Evolutionary conservation across 495 filamentous ascomycete genomes (phyloP), one percentile per base, ranked within the genome.

Genomic region (Aspergillus panamensis): DNA sequence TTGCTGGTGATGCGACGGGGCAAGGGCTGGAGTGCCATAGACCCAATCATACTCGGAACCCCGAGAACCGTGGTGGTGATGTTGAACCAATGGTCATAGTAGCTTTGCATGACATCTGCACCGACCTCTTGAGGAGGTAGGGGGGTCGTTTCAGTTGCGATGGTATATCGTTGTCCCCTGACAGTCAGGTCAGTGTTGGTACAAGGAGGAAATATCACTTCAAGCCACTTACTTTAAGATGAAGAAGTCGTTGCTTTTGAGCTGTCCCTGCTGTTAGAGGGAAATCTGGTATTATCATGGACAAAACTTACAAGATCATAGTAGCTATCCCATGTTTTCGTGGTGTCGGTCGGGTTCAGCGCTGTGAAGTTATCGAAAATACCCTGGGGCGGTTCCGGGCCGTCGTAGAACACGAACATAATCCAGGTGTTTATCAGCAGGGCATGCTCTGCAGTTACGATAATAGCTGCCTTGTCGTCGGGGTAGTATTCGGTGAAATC

Each of bases 351-450:
- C 8, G 80, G 75, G 0, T 71, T 68, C 48, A 84, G 78, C 33
- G 65, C 70, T 7, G 76, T 79, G 69, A 87, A 84, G 55, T 76
- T 77, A 51, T 79, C 72, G 55, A 87, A 87, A 8, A 82, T 73
- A 5, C 74, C 80, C 13, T 70, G 61, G 2, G 83, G 82, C 12
- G 81, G 81, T 49, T 77, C 70, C 0, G 80, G 75, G 3, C 82
- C 83, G 48, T 87, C 80, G 60, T 85, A 85, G 73, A 84, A 87
- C n/a, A 84, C 58, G 62, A 85, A 87, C 58, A 85, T 64, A 48
- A 84, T 77, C 80, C 81, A 84, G 29, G 78, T 70, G n/a, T 83
- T 75, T 51, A 84, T 44, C 0, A 80, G 40, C 2, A 71, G 67
- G 0, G 79, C 74, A n/a, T 79, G 69, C 61, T 84, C 77, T 0